These are phyloP conservation scores for Aspergillus sclerotialis DNA, from an alignment of 2,329 filamentous ascomycete genomes.

Conservation along the genomic window DNA sequence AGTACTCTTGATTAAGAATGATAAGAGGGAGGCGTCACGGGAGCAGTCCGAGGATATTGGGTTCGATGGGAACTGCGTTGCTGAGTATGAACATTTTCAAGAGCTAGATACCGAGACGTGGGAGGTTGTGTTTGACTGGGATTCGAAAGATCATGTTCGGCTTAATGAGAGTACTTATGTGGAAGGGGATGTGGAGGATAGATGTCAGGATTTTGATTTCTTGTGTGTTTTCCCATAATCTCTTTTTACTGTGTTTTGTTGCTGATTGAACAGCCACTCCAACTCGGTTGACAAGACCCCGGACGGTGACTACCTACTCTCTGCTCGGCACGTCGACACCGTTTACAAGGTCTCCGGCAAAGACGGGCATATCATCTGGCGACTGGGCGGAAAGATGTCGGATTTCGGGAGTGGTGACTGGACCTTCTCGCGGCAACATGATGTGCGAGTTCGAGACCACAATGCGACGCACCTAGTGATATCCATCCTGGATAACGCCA, in stretches of 20 bases:
- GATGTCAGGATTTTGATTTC: not conserved
- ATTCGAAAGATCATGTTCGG: not conserved
- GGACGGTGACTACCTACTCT: conserved; percentile 20
- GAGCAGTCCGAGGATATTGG: not conserved
- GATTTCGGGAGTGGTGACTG: conserved; percentile 12
- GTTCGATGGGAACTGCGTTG: not conserved
- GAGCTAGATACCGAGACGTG: not conserved
- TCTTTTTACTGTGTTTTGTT: no score
- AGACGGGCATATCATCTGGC: conserved; percentile 19
- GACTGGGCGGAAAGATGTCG: conserved; percentile 17
- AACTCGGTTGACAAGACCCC: conserved; percentile 20
- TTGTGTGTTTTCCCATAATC: not conserved
- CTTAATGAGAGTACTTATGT: not conserved
- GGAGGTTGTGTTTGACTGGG: not conserved
- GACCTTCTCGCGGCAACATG: conserved; percentile 18
- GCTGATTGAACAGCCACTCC: conserved; percentile 14
- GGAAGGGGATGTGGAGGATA: not conserved
- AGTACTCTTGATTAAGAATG: not conserved
- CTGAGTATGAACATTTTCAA: not conserved
- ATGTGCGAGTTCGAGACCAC: conserved; percentile 15
- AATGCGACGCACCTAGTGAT: conserved; percentile 15
- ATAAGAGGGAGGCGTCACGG: not conserved
- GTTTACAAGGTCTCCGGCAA: conserved; percentile 18
- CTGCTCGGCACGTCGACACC: conserved; percentile 16
- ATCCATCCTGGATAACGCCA: conserved; percentile 21